Percentiles rank a stretch among this genome's conserved stretches.
phyloP scores from a whole-genome alignment of 768 basidiomycete genomes.

The Coprinopsis strossmayeri region DNA sequence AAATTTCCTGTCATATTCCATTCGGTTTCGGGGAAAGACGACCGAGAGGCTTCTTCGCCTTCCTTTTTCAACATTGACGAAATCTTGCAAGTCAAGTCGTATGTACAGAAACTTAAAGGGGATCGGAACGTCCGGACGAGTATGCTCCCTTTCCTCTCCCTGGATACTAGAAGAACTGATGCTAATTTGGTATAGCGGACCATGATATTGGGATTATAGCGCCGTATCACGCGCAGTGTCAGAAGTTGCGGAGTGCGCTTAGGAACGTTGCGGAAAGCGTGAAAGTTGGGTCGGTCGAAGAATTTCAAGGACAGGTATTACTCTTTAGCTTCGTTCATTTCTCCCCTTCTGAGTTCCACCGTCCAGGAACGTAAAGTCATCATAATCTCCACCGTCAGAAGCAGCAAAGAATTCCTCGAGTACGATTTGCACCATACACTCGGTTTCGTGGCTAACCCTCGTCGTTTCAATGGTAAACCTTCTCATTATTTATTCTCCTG shows the following conservation, averaged over 20 bases:
- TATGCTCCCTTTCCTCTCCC: conserved; percentile 19
- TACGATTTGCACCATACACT: conserved; percentile 51
- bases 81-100: conserved; percentile 43
- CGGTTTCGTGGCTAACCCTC: conserved; percentile 54
- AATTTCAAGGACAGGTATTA: conserved; percentile 63
- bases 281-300: conserved; percentile 62
- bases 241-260: conserved; percentile 37
- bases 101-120: conserved; percentile 32
- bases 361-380: conserved; percentile 48
- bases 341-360: conserved; percentile 21
- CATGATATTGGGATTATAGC: conserved; percentile 54
- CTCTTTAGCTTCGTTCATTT: conserved; percentile 10
- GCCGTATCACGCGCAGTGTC: conserved; percentile 56
- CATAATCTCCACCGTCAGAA: conserved; percentile 53
- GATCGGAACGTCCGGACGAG: conserved; percentile 34
- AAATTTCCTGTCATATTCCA: conserved; percentile 62
- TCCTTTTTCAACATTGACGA: conserved; percentile 70
- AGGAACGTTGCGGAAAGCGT: conserved; percentile 29
- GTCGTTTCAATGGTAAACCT: conserved; percentile 46
- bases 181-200: conserved; percentile 28
- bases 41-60: conserved; percentile 60
- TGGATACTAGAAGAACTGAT: background rate
- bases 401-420: conserved; percentile 45
- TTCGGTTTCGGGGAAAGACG: conserved; percentile 52
- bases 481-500: conserved; percentile 2